Conservation (phyloP, 805 yeast genomes). For the Saccharomycopsis sp. region DNA sequence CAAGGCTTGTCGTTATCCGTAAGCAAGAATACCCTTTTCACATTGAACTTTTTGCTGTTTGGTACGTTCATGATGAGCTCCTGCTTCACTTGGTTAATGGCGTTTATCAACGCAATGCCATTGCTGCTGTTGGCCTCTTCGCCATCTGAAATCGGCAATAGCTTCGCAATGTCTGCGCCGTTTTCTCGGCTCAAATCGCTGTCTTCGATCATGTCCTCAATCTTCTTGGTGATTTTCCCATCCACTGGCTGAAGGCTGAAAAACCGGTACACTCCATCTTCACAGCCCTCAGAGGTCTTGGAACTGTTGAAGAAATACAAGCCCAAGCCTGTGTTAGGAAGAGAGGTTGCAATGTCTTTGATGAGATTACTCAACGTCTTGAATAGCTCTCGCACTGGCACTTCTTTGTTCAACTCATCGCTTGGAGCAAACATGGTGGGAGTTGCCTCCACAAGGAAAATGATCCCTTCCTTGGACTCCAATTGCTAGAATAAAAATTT, state of each 20-base stretch:
- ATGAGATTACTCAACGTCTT: constrained; percentile 52
- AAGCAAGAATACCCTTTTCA: constrained; percentile 56
- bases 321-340: constrained; percentile 69
- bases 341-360: constrained; percentile 52
- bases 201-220: constrained; percentile 45
- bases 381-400: constrained; percentile 45
- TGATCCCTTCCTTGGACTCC: constrained; percentile 54
- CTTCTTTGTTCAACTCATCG: constrained; percentile 27
- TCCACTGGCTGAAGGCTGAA: constrained; percentile 48
- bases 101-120: constrained; percentile 33
- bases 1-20: constrained; percentile 71
- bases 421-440: constrained; percentile 34
- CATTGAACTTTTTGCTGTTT: constrained; percentile 38
- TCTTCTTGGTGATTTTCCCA: constrained; percentile 44
- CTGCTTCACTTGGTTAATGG: constrained; percentile 45
- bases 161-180: constrained; percentile 24
- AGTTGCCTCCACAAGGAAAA: constrained; percentile 54
- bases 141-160: constrained; percentile 26
- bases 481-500: constrained; percentile 26
- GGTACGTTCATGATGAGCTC: constrained; percentile 39
- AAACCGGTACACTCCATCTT: constrained; percentile 40
- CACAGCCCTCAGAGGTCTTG: constrained; percentile 28
- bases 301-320: constrained; percentile 50
- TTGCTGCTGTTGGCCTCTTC: too few species aligned
- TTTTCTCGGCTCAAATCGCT: constrained; percentile 22